Evolutionary conservation across 768 basidiomycete genomes (phyloP).

Genomic region (Trametes elegans): DNA sequence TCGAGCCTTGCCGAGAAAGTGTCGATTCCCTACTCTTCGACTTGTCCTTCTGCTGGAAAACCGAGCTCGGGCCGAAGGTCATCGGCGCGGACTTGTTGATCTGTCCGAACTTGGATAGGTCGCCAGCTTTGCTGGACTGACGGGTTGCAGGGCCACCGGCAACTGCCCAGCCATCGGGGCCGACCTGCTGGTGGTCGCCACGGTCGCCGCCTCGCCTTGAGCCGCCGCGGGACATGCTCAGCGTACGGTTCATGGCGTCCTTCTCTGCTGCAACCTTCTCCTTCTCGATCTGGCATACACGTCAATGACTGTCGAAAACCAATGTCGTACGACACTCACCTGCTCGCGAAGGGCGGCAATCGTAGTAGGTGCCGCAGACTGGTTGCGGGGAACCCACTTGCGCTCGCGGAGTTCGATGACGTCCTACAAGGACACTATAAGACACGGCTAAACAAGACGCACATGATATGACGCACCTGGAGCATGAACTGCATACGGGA

Average conservation of each 20-base stretch:
- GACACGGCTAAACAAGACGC: background rate
- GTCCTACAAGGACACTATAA: constrained; percentile 57
- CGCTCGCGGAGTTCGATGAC: constrained; percentile 84
- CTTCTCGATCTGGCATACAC: constrained; percentile 64
- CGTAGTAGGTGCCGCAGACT: constrained; percentile 77
- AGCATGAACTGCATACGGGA: constrained; percentile 96
- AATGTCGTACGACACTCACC: constrained; percentile 50
- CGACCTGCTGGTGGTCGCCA: constrained; percentile 52
- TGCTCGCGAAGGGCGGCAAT: constrained; percentile 86
- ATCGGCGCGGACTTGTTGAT: constrained; percentile 65
- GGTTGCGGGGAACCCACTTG: constrained; percentile 75
- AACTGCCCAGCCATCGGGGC: constrained; percentile 88
- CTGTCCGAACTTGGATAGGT: constrained; percentile 87
- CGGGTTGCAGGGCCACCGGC: constrained; percentile 40
- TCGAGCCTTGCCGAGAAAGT: constrained; percentile 76
- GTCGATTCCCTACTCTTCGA: constrained; percentile 60
- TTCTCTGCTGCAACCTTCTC: constrained; percentile 88
- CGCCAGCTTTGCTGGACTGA: constrained; percentile 75
- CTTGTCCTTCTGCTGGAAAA: constrained; percentile 75
- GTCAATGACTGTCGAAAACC: constrained; percentile 6
- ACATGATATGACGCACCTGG: constrained; percentile 55
- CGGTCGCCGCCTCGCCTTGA: constrained; percentile 84
- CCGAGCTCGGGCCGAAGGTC: constrained; percentile 81
- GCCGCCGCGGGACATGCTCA: constrained; percentile 86
- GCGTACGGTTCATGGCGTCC: constrained; percentile 54